phyloP scores from a whole-genome alignment of 768 basidiomycete genomes.

The Suillus subalutaceus region DNA sequence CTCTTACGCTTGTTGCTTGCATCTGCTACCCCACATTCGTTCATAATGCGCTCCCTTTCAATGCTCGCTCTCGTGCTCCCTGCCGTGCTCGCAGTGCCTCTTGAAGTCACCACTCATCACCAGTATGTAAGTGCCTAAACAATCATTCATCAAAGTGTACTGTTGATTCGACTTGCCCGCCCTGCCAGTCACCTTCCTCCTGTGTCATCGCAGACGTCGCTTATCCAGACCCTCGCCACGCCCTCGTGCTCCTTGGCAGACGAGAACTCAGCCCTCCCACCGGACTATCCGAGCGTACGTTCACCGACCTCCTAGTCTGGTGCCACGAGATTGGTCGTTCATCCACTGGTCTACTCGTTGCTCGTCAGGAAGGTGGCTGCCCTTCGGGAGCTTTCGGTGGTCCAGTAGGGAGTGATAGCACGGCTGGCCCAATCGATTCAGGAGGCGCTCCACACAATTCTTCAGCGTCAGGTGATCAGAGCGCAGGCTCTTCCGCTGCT shows the following conservation, averaged over 20 bases:
- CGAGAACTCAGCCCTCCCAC: constrained; percentile 23
- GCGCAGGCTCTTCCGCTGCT: neutral
- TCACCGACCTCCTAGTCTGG: constrained; percentile 32
- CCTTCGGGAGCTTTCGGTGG: neutral
- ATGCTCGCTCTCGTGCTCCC: constrained; percentile 24
- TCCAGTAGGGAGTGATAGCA: constrained; percentile 1
- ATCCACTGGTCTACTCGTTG: constrained; percentile 18
- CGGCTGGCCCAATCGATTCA: neutral
- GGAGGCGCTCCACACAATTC: neutral
- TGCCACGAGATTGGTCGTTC: constrained; percentile 24
- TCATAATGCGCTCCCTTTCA: constrained; percentile 26
- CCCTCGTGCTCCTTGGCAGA: constrained; percentile 27
- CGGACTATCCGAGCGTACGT: constrained; percentile 26
- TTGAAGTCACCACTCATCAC: constrained; percentile 14
- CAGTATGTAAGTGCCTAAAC: neutral
- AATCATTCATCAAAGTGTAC: no score
- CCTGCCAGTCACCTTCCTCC: constrained; percentile 16
- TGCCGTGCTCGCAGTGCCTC: constrained; percentile 20
- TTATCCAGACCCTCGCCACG: constrained; percentile 26
- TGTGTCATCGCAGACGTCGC: constrained; percentile 32
- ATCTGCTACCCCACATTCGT: constrained; percentile 15
- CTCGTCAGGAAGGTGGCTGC: constrained; percentile 27
- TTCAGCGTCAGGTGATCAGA: constrained; percentile 3
- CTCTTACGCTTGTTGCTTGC: neutral
- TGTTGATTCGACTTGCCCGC: constrained; percentile 5